Percentiles rank a stretch among this genome's conserved stretches.
phyloP scores from a whole-genome alignment of 495 filamentous ascomycete genomes.

The Daldinia bambusicola region DNA sequence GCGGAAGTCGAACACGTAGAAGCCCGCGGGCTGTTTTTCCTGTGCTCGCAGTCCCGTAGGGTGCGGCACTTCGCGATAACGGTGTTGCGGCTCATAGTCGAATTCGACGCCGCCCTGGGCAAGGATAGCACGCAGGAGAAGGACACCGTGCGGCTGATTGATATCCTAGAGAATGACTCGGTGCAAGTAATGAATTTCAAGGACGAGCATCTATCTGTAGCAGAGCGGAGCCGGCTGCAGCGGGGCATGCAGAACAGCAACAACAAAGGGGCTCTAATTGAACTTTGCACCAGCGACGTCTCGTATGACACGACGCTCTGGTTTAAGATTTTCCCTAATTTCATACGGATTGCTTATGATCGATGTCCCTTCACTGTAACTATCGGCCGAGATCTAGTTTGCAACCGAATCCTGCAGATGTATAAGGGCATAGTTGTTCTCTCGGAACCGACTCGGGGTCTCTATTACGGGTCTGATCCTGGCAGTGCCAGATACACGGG shows the following conservation, averaged over 20 bases:
- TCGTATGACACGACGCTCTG: constrained; percentile 94
- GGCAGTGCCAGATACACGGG: constrained; percentile 59
- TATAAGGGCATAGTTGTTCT: constrained; percentile 81
- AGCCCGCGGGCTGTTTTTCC: constrained; percentile 96
- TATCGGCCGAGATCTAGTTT: constrained; percentile 89
- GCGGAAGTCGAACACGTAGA: constrained; percentile 97
- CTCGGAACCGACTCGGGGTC: constrained; percentile 75
- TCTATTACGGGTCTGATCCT: constrained; percentile 62
- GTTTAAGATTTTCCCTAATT: constrained; percentile 97
- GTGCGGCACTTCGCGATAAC: constrained; percentile 92
- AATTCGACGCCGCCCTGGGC: constrained; percentile 89
- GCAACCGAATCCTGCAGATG: constrained; percentile 90
- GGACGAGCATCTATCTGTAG: constrained; percentile 90
- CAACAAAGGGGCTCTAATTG: constrained; percentile 84
- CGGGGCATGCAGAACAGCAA: constrained; percentile 88
- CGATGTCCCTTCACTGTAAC: constrained; percentile 90
- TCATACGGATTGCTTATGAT: constrained; percentile 90
- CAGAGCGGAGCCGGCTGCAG: constrained; percentile 90
- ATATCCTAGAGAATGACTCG: constrained; percentile 90
- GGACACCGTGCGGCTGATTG: constrained; percentile 76
- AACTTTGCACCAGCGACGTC: constrained; percentile 94
- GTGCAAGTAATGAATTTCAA: constrained; percentile 89
- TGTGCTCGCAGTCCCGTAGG: constrained; percentile 91
- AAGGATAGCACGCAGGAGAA: constrained; percentile 68
- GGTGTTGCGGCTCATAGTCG: constrained; percentile 88